These are phyloP conservation scores for Penicillium odoratum DNA, from an alignment of 495 filamentous ascomycete genomes.

Conservation along the genomic window DNA sequence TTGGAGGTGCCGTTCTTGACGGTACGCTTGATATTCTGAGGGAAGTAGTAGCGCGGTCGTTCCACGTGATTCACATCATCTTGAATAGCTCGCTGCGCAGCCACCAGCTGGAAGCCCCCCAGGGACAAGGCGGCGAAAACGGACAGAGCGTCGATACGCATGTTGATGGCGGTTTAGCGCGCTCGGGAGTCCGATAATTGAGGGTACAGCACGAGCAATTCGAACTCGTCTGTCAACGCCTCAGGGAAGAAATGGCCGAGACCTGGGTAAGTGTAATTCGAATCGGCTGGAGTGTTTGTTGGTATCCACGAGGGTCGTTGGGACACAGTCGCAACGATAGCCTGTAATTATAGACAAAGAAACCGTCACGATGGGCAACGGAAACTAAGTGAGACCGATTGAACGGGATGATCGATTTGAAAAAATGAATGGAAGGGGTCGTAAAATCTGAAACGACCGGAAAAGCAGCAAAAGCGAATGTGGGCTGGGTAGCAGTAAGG, in stretches of 20 bases:
- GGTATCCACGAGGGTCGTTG: slow-evolving; percentile 15
- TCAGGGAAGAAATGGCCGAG: slow-evolving; percentile 9
- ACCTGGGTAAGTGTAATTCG: neutral
- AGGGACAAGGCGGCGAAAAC: slow-evolving; percentile 36
- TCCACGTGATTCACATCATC: slow-evolving; percentile 35
- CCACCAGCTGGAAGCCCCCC: slow-evolving; percentile 37
- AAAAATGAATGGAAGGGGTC: slow-evolving; percentile 43
- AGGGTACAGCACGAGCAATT: slow-evolving; percentile 27
- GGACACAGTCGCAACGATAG: slow-evolving; percentile 20
- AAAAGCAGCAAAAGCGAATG: slow-evolving; percentile 29
- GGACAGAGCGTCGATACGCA: slow-evolving; percentile 33
- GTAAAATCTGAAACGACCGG: slow-evolving; percentile 30
- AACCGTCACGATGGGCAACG: slow-evolving; percentile 32
- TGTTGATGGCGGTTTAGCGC: slow-evolving; percentile 18
- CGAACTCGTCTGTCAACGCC: slow-evolving; percentile 26
- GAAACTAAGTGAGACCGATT: slow-evolving; percentile 25
- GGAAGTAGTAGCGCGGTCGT: slow-evolving; percentile 48
- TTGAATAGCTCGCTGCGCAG: slow-evolving; percentile 8
- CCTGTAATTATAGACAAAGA: slow-evolving; percentile 10
- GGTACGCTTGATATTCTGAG: slow-evolving; percentile 47
- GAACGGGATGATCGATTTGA: slow-evolving; percentile 19
- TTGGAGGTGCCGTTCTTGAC: slow-evolving; percentile 21
- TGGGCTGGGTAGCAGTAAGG: slow-evolving; percentile 39
- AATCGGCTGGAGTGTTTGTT: neutral
- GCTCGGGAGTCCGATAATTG: slow-evolving; percentile 12